Percentiles rank a stretch among this genome's conserved stretches.
phyloP scores from a whole-genome alignment of 2,329 filamentous ascomycete species.

The Aureobasidium melanogenum region DNA sequence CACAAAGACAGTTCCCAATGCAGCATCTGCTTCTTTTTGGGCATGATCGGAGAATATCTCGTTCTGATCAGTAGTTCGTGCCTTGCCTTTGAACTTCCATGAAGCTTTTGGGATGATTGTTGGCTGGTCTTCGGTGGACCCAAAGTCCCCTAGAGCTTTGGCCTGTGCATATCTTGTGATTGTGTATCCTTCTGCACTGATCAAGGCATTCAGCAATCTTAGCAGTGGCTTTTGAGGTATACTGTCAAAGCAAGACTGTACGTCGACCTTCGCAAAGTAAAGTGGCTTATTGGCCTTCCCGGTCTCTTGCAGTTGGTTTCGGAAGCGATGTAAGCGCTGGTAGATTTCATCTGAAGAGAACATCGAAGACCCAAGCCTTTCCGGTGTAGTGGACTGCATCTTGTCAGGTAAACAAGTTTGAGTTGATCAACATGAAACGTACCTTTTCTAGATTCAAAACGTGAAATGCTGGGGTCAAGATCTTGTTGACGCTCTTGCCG shows the following conservation, averaged over 20 bases:
- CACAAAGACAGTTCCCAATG: slow-evolving; percentile 67
- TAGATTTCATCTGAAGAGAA: slow-evolving; percentile 79
- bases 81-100: slow-evolving; percentile 34
- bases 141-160: slow-evolving; percentile 34
- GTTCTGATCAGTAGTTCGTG: slow-evolving; percentile 22
- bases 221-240: slow-evolving; percentile 77
- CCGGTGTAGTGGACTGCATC: slow-evolving; percentile 32
- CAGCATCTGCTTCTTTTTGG: slow-evolving; percentile 18
- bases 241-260: slow-evolving; percentile 86
- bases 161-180: slow-evolving; percentile 69
- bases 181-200: slow-evolving; percentile 56
- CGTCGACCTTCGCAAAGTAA: slow-evolving; percentile 89
- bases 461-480: slow-evolving; percentile 65
- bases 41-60: slow-evolving; percentile 25
- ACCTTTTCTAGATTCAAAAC: slow-evolving; percentile 73
- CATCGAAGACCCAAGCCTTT: slow-evolving; percentile 65
- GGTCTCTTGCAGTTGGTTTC: slow-evolving; percentile 35
- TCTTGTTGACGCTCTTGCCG: slow-evolving; percentile 58
- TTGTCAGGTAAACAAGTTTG: not conserved
- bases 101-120: slow-evolving; percentile 26
- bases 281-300: slow-evolving; percentile 37
- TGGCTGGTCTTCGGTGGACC: slow-evolving; percentile 25
- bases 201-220: slow-evolving; percentile 49
- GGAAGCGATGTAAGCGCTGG: slow-evolving; percentile 61
- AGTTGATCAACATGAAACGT: slow-evolving; percentile 10